Evolutionary conservation across 108 stramenopile genomes (phyloP).

Genomic region (Phaeodactylum tricornutum): DNA sequence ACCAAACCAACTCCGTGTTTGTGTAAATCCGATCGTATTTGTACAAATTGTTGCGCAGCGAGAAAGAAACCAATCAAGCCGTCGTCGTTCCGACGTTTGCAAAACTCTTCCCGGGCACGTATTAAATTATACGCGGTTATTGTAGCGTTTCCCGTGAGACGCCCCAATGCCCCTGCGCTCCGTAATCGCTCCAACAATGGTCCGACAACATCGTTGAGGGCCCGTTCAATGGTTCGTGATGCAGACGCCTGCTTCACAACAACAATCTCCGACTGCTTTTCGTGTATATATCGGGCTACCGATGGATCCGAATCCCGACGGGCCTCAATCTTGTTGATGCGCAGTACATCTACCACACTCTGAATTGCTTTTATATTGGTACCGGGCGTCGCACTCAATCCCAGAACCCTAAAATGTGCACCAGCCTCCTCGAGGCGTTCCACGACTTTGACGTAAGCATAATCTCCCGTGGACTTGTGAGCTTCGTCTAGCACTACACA

Average conservation of each 20-base stretch:
- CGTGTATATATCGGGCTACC: constrained; percentile 72
- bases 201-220: constrained; percentile 36
- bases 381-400: constrained; percentile 95
- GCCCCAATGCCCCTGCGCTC: constrained; percentile 16
- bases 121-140: constrained; percentile 35
- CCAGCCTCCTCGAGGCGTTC: constrained; percentile 29
- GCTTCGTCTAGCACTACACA: constrained; percentile 96
- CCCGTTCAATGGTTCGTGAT: constrained; percentile 30
- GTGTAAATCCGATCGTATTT: constrained; percentile 30
- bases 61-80: constrained; percentile 16
- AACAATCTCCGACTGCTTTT: constrained; percentile 55
- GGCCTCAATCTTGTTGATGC: constrained; percentile 61
- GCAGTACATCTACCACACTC: constrained; percentile 57
- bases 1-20: constrained; percentile 45
- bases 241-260: constrained; percentile 33
- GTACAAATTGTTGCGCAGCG: constrained; percentile 30
- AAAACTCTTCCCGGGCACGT: constrained; percentile 29
- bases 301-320: constrained; percentile 74
- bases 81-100: constrained; percentile 17
- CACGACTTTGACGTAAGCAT: constrained; percentile 76
- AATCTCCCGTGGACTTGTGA: constrained; percentile 89
- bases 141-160: constrained; percentile 20
- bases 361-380: constrained; percentile 78
- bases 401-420: constrained; percentile 70
- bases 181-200: constrained; percentile 39